Base-by-base conservation (phyloP, 345 rosid species). In the Melaleuca alternifolia region DNA sequence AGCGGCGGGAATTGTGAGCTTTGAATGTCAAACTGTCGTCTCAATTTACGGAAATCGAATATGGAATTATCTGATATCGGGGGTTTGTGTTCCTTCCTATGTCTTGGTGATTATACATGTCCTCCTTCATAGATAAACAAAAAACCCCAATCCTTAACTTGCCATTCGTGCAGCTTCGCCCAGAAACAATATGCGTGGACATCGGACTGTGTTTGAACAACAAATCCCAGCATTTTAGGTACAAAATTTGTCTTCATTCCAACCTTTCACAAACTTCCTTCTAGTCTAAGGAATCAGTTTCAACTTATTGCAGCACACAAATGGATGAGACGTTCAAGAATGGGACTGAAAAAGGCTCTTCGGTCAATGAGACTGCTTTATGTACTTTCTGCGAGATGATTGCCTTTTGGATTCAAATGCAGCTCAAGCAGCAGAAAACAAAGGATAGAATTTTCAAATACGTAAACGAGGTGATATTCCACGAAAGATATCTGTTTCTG, bases 331-430 rank as follows among this genome's bases (percentile, higher is more conserved):
- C 26, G 81, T 71, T 86, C 81, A 87, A 85, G 54, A 86, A 88
- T 28, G 76, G 54, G 77, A 86, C 84, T 5, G 50, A 26, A 16
- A 51, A 76, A 8, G 88, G 87, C 18, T 79, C 90, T 23, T 44
- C 86, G 2, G 44, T 84, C 15, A 85, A 87, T 15, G 90, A 90
- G 84, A 87, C 79, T 86, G 84, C 89, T 24, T 15, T 86, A 18
- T 92, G 96, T 82, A 87, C 93, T 83, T 89, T 92, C 86, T 92
- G 94, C 51, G 94, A 92, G 91, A 94, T 91, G 94, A 86, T 92
- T 48, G 91, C 90, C 71, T 92, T 90, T 85, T 91, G 96, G 94
- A 85, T 92, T 83, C 94, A 94, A 88, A 86, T 91, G 85, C 94
- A 93, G 89, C 91, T 93, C 65, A 92, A 88, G 71, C 91, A 92